Base-by-base conservation (phyloP, 306 rosid species). In the Elaeagnus macrophylla region DNA sequence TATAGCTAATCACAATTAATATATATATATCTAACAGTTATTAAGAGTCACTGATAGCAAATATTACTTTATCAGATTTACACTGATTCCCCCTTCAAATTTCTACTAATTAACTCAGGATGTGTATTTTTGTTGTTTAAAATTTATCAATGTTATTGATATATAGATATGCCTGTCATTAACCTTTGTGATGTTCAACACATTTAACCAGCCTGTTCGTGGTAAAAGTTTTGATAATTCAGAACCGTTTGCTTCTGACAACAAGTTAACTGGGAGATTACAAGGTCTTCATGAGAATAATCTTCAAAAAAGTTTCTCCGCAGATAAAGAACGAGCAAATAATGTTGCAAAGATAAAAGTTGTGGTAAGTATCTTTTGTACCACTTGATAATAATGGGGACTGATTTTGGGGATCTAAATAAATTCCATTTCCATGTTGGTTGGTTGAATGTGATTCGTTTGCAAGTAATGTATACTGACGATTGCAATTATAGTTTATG, bases 321-420 rank as follows among this genome's bases (percentile, higher is more conserved):
- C 65, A 9, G 95, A 86, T 62, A 86, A 83, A 74, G 93, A 86
- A 59, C 81, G 77, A 78, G 76, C 89, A 59, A 83, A 76, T 60
- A 81, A 60, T 72, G 88, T 81, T 48, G 93, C 93, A 54, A 86
- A 83, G 75, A 86, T 83, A 73, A 81, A 83, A 86, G 95, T 86
- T 41, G 89, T 75, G 88, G 95, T 86, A 80, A 69, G 93, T 51
- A 54, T 57, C 36, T 59, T 18, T 19, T 52, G 67, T 37, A 1
- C 10, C 35, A 18, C 51, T 56, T 57, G 20, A 54, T 45, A 54
- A 57, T 25, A 25, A 25, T 25, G 32, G 32, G 4, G 32, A 25
- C 32, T 25, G 32, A 25, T 25, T 25, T 25, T 25, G 32, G 32
- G 32, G 32, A n/a, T n/a, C n/a, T 25, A 5, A 5, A 25, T 25